Evolutionary conservation across 108 stramenopile genomes (phyloP), one percentile per base, ranked within the genome.

Genomic region (Nitzschia palea): DNA sequence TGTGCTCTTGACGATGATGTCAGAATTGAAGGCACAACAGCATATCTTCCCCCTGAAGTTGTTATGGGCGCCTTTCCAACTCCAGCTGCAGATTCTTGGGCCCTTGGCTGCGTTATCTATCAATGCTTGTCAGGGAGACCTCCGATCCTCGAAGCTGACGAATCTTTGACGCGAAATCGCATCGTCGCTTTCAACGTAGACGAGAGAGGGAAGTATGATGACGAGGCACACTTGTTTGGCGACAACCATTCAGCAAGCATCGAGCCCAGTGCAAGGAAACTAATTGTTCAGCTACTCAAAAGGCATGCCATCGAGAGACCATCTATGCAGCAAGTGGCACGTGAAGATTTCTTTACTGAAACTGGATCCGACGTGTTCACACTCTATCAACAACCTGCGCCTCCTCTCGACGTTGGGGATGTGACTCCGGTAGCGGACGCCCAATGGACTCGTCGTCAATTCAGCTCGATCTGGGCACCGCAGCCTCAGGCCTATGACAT

Each of bases 11-110:
- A 85, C 5, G 81, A 91, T 44, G 96, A 97, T 71, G 34, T 62
- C n/a, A 74, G 97, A 53, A 80, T 96, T 25, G 98, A 99, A 76
- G 97, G 97, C 17, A 99, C 98, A 14, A 91, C 95, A 10, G 91
- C 92, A 4, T 99, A 97, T 69, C 80, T 99, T 31, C 94, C 98
- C 23, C 98, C 98, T 4, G 98, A 99, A 72, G 94, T 98, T 18
- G 88, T 95, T 6, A 59, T 85, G 43, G 96, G 95, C 20, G 88
- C 70, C 1, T 57, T 85, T 27, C 93, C 93, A 27, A 81, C 83
- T 12, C 40, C 61, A 30, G 81, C 83, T 22, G 85, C 95, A n/a
- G 98, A 99, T 80, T 71, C 93, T 6, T 99, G 97, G 97, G 96
- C 97, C 8, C 82, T 97, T 50, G 98, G 98, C 2, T 99, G 98